Evolutionary conservation across 176 grass and related monocot genomes (phyloP).

Genomic region (Aegilops sharonensis): DNA sequence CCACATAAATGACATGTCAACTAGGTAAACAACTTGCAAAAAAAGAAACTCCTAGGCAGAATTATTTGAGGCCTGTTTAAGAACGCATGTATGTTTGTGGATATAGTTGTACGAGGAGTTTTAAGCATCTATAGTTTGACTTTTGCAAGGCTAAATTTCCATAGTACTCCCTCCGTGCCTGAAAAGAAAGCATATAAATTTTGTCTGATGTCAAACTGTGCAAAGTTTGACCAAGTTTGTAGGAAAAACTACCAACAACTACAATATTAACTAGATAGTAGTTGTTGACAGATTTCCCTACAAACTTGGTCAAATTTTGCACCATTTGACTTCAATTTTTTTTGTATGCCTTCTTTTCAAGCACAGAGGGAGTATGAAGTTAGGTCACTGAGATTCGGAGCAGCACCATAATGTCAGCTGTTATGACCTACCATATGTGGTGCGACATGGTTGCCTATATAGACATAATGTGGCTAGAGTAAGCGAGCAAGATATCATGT

Average conservation of each 20-base stretch:
- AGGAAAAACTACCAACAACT: too few species aligned
- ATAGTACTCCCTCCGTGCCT: too few species aligned
- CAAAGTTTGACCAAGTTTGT: too few species aligned
- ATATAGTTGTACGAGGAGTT: neutral
- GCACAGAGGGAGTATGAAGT: neutral
- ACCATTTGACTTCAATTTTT: too few species aligned
- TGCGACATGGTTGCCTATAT: neutral
- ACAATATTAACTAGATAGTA: too few species aligned
- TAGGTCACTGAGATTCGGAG: neutral
- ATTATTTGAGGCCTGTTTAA: neutral
- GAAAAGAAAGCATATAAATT: too few species aligned
- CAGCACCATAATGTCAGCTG: neutral
- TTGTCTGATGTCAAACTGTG: too few species aligned
- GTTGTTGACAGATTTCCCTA: too few species aligned
- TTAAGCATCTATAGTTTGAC: slow-evolving; percentile 1
- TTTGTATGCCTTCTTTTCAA: too few species aligned
- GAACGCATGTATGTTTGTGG: neutral
- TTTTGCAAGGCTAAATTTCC: slow-evolving; percentile 9
- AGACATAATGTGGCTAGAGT: neutral
- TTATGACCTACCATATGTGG: neutral
- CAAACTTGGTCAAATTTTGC: too few species aligned
- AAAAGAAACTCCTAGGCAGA: neutral
- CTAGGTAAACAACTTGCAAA: neutral
- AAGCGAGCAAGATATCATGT: neutral
- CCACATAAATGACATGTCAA: neutral